These are phyloP conservation scores for Phytophthora sp. DNA, from an alignment of 352 stramenopile genomes.

Conservation along the genomic window DNA sequence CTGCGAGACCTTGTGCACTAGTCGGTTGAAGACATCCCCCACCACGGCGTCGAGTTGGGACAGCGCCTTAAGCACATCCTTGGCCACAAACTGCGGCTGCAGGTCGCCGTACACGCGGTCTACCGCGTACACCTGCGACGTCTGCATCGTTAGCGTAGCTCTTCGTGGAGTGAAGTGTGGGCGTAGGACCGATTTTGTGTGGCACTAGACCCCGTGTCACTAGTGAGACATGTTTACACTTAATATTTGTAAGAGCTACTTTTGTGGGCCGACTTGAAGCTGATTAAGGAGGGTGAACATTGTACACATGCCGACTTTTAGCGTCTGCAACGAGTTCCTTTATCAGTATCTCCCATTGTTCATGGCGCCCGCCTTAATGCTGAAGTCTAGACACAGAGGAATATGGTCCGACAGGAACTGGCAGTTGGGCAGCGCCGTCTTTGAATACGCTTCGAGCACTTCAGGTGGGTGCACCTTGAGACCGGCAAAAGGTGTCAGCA, in stretches of 20 bases:
- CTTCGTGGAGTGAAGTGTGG: constrained; percentile 1
- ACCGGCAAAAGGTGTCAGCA: constrained; percentile 93
- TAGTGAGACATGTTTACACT: constrained; percentile 22
- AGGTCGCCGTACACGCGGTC: constrained; percentile 90
- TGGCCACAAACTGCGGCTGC: constrained; percentile 82
- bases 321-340: constrained; percentile 31
- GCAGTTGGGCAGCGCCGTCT: constrained; percentile 95
- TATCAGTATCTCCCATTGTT: constrained; percentile 67
- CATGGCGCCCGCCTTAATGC: constrained; percentile 64
- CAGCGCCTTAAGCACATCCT: constrained; percentile 87
- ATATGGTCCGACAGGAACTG: constrained; percentile 97
- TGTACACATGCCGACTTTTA: constrained; percentile 5
- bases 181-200: constrained; percentile 20
- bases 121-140: constrained; percentile 85
- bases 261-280: constrained; percentile 18
- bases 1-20: constrained; percentile 75
- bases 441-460: constrained; percentile 87
- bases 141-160: constrained; percentile 65
- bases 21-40: constrained; percentile 85
- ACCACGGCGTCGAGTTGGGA: constrained; percentile 84
- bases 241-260: constrained; percentile 9
- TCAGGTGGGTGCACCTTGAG: constrained; percentile 93
- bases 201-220: constrained; percentile 13
- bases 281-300: constrained; percentile 18
- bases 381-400: constrained; percentile 91